phyloP scores from a whole-genome alignment of 768 basidiomycete species.

The Hygrophoropsis aurantiaca region DNA sequence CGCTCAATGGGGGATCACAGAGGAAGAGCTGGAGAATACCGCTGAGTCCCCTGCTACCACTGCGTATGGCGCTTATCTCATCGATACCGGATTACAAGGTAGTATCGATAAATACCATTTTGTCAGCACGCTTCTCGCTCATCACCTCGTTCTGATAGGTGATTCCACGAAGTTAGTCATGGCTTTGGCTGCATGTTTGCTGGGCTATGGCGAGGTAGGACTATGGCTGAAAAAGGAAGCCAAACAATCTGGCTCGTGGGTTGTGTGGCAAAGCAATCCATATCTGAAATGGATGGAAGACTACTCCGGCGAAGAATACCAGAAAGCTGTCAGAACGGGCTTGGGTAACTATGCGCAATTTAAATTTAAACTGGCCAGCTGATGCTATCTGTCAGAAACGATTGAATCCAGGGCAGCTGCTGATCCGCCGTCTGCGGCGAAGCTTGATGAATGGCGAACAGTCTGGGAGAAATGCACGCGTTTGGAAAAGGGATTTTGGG shows the following conservation, averaged over 20 bases:
- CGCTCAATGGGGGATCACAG: constrained; percentile 63
- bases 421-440: constrained; percentile 60
- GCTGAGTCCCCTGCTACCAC: constrained; percentile 71
- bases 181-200: constrained; percentile 79
- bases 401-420: constrained; percentile 66
- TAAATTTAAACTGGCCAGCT: constrained; percentile 5
- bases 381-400: constrained; percentile 43
- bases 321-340: constrained; percentile 68
- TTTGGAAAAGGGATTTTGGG: constrained; percentile 89
- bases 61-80: constrained; percentile 84
- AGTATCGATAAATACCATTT: constrained; percentile 8
- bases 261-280: constrained; percentile 64
- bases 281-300: constrained; percentile 80
- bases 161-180: constrained; percentile 74
- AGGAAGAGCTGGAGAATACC: constrained; percentile 58
- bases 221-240: constrained; percentile 72
- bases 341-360: constrained; percentile 51
- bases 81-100: constrained; percentile 78
- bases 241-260: constrained; percentile 43
- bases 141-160: constrained; percentile 38
- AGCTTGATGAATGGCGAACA: constrained; percentile 62
- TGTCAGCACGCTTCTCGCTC: background rate
- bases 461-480: constrained; percentile 77
- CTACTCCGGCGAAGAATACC: constrained; percentile 72
- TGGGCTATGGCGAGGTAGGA: constrained; percentile 93